Base-by-base conservation (phyloP, 768 basidiomycete genomes). In the Rhizopogon vulgaris region DNA sequence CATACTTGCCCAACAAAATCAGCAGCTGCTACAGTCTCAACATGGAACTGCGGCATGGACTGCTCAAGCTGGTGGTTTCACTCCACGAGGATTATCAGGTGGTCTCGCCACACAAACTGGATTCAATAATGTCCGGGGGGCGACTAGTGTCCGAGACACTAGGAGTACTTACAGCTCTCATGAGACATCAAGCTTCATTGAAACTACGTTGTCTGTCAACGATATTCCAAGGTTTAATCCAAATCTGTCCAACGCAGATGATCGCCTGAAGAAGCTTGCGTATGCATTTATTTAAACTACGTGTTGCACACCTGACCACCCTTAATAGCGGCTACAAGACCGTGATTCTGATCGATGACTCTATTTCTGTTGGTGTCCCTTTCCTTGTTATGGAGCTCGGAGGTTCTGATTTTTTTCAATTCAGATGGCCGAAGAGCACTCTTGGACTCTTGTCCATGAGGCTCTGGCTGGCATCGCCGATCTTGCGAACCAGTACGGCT, bases 401-500 rank as follows among this genome's bases (percentile, higher is more conserved):
- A 45, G 30, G 9, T 34, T 46, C 45, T 34, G 5, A 46, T 22
- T 5, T 11, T 22, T 7, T 24, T 30, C 15, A 25, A 22, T 15
- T 34, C 24, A 62, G 61, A 67, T 70, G 67, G 67, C 57, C 18
- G 69, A 65, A 28, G 24, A 37, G 2, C 49, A 46, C 15, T 49
- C 63, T n/a, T 70, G 70, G 70, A 12, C 39, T 30, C 65, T 67
- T 34, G 61, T 69, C 7, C 52, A 63, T 30, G 65, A 66, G 12
- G 69, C 70, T 4, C 57, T 71, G 27, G 65, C 63, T 10, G 67
- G 60, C n/a, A 58, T 71, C 17, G 69, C 62, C 6, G 62, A 67
- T 14, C 34, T 61, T 14, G 66, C 64, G 18, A 54, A 52, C 14
- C 42, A 51, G 18, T 64, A 63, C 39, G 67, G 62, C n/a, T 53